Conservation (phyloP, 176 grass and related monocot species). For the Pharus latifolius region DNA sequence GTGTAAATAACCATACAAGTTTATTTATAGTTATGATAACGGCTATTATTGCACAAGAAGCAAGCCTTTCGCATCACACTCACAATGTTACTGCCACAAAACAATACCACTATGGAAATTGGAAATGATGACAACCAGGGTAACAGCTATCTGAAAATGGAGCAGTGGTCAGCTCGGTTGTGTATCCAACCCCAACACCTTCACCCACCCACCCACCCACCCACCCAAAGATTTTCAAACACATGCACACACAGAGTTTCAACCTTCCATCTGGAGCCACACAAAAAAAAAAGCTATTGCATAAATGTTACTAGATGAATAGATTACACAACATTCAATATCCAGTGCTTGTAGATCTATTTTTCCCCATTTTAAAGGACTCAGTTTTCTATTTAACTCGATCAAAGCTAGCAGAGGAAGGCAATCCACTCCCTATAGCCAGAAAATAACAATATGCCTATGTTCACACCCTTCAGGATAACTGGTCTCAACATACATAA, state of each 20-base stretch:
- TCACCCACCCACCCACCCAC: not conserved
- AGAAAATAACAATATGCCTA: not conserved
- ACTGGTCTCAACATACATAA: not conserved
- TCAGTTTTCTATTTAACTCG: too few species aligned
- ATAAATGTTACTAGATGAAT: not conserved
- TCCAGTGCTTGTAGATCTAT: not conserved
- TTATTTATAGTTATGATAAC: not conserved
- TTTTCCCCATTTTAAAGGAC: too few species aligned
- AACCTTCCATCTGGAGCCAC: too few species aligned
- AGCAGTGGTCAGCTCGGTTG: too few species aligned
- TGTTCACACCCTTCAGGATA: not conserved
- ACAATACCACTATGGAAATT: too few species aligned
- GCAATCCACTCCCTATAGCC: not conserved
- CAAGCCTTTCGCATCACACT: not conserved
- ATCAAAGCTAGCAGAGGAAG: not conserved
- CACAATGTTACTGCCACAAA: too few species aligned
- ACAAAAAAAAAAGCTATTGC: not conserved
- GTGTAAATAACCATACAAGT: constrained; percentile 9
- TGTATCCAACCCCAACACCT: too few species aligned
- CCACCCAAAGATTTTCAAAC: not conserved
- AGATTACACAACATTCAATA: not conserved
- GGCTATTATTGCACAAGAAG: constrained; percentile 6
- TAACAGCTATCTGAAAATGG: too few species aligned
- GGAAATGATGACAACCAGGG: too few species aligned
- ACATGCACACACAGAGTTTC: not conserved